Conservation (phyloP, 257 asterid species). For the Plantago ovata region DNA sequence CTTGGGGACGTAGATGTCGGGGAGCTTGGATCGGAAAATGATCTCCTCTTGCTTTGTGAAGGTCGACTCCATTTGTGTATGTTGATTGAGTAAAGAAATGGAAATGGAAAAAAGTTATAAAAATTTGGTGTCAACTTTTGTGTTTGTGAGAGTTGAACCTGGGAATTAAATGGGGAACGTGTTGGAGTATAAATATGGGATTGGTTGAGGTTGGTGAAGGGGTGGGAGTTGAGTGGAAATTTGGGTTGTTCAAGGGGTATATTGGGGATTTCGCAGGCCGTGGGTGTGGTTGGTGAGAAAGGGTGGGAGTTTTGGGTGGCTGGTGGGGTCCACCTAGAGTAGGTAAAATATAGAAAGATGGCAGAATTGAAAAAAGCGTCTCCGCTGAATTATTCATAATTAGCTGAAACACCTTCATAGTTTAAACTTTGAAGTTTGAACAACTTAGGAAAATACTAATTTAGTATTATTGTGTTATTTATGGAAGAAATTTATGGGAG, state of each 20-base stretch:
- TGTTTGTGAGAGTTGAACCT: slow-evolving; percentile 30
- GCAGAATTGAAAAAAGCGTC: too few species aligned
- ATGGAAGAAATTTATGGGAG: too few species aligned
- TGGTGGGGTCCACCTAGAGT: slow-evolving; percentile 21
- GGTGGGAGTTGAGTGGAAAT: slow-evolving; percentile 36
- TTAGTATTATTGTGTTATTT: too few species aligned
- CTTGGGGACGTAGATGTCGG: slow-evolving; percentile 70
- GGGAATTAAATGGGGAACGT: slow-evolving; percentile 16
- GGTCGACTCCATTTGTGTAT: slow-evolving; percentile 38
- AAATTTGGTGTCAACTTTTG: slow-evolving; percentile 21
- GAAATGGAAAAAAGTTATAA: not conserved
- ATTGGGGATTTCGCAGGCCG: slow-evolving; percentile 2
- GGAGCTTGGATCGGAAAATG: slow-evolving; percentile 74
- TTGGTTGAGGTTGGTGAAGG: slow-evolving; percentile 35
- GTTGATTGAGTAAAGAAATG: not conserved
- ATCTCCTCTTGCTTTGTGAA: slow-evolving; percentile 30
- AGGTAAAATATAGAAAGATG: slow-evolving; percentile 25
- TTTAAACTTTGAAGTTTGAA: too few species aligned
- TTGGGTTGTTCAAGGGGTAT: slow-evolving; percentile 42
- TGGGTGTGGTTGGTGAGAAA: slow-evolving; percentile 61
- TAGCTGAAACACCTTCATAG: too few species aligned
- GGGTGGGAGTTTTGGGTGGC: slow-evolving; percentile 25
- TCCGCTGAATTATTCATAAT: too few species aligned
- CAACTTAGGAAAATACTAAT: too few species aligned
- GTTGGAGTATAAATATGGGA: slow-evolving; percentile 36